A percentile compares a stretch with the other conserved stretches of the same genome.
These are phyloP conservation scores for Macaranga tanarius DNA, from an alignment of 441 rosid genomes.

Conservation along the genomic window DNA sequence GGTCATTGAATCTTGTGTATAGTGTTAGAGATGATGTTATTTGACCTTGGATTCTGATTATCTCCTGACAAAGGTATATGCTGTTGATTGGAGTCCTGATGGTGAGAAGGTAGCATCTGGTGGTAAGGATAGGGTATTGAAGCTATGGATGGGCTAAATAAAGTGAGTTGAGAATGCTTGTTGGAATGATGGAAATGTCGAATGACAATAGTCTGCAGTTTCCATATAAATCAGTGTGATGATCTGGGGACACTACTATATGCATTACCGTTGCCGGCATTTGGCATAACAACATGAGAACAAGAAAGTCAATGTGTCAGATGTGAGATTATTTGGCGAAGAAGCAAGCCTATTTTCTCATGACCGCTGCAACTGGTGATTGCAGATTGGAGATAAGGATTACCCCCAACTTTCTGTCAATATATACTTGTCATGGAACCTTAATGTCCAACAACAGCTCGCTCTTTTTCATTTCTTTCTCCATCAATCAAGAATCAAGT, in stretches of 20 bases:
- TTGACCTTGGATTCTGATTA: conserved; percentile 13
- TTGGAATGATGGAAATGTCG: conserved; percentile 6
- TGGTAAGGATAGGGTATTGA: conserved; percentile 85
- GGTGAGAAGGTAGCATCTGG: conserved; percentile 98
- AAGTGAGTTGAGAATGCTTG: background rate
- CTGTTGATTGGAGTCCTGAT: conserved; percentile 99
- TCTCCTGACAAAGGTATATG: conserved; percentile 51
- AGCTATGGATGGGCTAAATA: conserved; percentile 85
- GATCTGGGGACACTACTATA: background rate
- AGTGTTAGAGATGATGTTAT: background rate
- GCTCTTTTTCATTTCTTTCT: too few relatives aligned
- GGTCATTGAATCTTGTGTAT: background rate
- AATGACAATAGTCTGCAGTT: background rate
- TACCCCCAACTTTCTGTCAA: background rate
- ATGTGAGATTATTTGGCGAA: background rate
- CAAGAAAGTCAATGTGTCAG: background rate
- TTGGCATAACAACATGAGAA: background rate
- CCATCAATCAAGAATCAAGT: too few relatives aligned
- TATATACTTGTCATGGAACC: too few relatives aligned
- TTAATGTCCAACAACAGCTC: too few relatives aligned
- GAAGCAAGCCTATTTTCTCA: background rate
- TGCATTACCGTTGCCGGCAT: too few relatives aligned
- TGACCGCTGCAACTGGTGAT: background rate
- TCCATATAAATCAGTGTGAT: background rate
- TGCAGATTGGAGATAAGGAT: background rate